phyloP scores from a whole-genome alignment of 176 grass and related monocot species.

The Carex scoparia region DNA sequence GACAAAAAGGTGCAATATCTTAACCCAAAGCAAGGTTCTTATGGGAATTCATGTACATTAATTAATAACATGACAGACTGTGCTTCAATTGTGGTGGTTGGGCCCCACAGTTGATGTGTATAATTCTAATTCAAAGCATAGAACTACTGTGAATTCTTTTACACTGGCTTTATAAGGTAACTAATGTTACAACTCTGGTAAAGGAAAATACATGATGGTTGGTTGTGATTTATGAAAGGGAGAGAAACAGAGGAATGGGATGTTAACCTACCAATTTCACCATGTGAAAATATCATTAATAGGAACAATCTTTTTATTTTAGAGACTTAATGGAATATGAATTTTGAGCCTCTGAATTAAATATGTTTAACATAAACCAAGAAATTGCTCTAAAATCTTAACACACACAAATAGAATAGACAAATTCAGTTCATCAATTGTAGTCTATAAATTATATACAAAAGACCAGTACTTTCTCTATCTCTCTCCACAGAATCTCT shows the following conservation, averaged over 20 bases:
- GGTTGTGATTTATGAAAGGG: constrained; percentile 17
- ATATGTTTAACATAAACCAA: not conserved
- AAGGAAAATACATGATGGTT: constrained; percentile 32
- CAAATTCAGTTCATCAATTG: not conserved
- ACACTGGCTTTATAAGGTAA: constrained; percentile 50
- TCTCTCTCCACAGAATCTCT: constrained; percentile 15
- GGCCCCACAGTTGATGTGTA: constrained; percentile 51
- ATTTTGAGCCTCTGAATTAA: not conserved
- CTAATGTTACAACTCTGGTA: constrained; percentile 34
- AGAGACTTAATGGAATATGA: not conserved
- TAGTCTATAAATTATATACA: not conserved
- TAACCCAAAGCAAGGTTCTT: constrained; percentile 52
- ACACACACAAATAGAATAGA: not conserved
- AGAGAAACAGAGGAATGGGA: constrained; percentile 27
- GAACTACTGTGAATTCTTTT: constrained; percentile 37
- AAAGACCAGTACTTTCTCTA: not conserved
- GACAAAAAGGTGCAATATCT: constrained; percentile 54
- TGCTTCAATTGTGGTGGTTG: constrained; percentile 54
- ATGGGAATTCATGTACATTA: constrained; percentile 53
- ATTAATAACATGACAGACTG: constrained; percentile 61
- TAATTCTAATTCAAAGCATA: constrained; percentile 45
- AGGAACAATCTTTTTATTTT: not conserved
- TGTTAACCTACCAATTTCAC: constrained; percentile 14
- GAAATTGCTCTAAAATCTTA: not conserved
- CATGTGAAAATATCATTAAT: not conserved